Percentiles rank a stretch among this genome's conserved stretches.
These are phyloP conservation scores for Trichoderma sp. DNA, from an alignment of 2,329 filamentous ascomycete genomes.

Conservation along the genomic window DNA sequence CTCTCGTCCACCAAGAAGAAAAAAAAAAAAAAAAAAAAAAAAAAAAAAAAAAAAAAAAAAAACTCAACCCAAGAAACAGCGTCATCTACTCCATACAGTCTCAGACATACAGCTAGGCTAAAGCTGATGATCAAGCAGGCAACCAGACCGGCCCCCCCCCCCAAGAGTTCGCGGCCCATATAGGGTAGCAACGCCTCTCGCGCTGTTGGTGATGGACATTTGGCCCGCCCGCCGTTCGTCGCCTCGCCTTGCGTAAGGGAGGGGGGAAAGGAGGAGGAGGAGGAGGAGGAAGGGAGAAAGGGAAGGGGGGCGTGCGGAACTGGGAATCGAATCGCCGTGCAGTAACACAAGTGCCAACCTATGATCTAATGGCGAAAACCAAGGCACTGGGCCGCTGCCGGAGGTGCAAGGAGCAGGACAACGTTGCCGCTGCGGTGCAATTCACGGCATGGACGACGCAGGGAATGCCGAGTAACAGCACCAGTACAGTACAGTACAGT, in stretches of 20 bases:
- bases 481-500: no score
- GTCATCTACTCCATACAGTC: background rate
- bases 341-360: background rate
- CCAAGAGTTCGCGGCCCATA: background rate
- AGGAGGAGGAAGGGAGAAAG: background rate
- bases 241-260: background rate
- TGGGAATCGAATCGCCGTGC: background rate
- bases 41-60: no score
- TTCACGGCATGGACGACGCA: background rate
- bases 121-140: background rate
- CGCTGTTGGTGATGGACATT: background rate
- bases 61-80: background rate
- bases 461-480: background rate
- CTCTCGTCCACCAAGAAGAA: background rate
- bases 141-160: background rate
- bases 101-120: background rate
- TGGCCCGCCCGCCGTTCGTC: background rate
- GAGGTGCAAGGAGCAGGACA: background rate
- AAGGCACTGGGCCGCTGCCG: slow-evolving; percentile 5
- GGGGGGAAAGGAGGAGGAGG: background rate
- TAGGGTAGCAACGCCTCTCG: background rate
- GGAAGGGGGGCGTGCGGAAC: background rate
- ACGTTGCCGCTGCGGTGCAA: slow-evolving; percentile 3
- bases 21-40: no score
- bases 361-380: slow-evolving; percentile 8